Conservation (phyloP, 345 rosid genomes). For the Arabis hirsuta region DNA sequence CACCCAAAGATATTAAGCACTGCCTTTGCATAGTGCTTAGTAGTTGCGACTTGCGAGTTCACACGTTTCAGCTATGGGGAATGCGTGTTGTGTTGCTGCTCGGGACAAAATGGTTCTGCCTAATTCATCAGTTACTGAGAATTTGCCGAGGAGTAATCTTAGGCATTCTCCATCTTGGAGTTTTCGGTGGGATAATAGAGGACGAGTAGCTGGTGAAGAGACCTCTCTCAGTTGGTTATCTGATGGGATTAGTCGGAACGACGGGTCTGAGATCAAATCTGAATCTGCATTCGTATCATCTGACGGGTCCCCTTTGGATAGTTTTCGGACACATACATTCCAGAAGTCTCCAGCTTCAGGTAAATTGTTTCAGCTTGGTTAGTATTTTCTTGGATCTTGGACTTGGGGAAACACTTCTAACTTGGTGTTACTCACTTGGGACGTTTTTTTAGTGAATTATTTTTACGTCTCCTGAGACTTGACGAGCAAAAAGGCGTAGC, state of each 20-base stretch:
- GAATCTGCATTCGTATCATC: slow-evolving; percentile 68
- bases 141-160: slow-evolving; percentile 68
- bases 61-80: slow-evolving; percentile 62
- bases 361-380: slow-evolving; percentile 36
- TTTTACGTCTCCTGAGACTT: not conserved
- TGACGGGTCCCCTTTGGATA: slow-evolving; percentile 68
- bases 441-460: not conserved
- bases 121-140: slow-evolving; percentile 60
- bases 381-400: not conserved
- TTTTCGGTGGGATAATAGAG: slow-evolving; percentile 93
- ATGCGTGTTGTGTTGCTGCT: slow-evolving; percentile 96
- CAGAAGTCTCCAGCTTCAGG: slow-evolving; percentile 89
- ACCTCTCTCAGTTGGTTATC: slow-evolving; percentile 73
- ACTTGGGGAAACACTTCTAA: slow-evolving; percentile 10
- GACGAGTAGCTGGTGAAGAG: slow-evolving; percentile 97
- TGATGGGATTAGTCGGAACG: slow-evolving; percentile 59
- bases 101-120: slow-evolving; percentile 76
- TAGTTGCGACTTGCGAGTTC: not conserved
- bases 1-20: not conserved
- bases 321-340: slow-evolving; percentile 55
- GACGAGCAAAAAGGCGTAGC: not conserved
- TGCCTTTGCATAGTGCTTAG: slow-evolving; percentile 18
- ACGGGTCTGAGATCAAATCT: slow-evolving; percentile 60
- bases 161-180: slow-evolving; percentile 92
- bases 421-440: slow-evolving; percentile 22